phyloP scores from a whole-genome alignment of 2,329 filamentous ascomycete species.

The Claviceps cyperi region DNA sequence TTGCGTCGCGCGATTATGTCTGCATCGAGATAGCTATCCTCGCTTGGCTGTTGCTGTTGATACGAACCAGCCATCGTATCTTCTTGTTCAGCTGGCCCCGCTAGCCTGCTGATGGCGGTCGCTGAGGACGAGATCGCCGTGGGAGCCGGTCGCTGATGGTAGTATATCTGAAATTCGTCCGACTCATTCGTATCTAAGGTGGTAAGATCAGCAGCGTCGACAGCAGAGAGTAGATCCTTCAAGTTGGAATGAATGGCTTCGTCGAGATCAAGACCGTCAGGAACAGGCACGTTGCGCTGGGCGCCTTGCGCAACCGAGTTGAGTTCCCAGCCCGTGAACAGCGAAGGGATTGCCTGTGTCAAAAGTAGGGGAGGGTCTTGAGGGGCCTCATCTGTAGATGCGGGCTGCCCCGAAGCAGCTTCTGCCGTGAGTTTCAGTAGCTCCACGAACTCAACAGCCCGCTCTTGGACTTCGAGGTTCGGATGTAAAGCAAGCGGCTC shows the following conservation, averaged over 20 bases:
- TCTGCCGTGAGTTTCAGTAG: conserved; percentile 77
- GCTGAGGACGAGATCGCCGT: conserved; percentile 34
- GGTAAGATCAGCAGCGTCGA: conserved; percentile 37
- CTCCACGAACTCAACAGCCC: conserved; percentile 84
- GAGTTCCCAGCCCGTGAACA: conserved; percentile 76
- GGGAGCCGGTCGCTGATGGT: conserved; percentile 40
- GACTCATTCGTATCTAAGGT: conserved; percentile 37
- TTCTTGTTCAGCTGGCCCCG: conserved; percentile 33
- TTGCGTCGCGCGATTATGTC: conserved; percentile 62
- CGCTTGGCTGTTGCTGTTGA: conserved; percentile 43
- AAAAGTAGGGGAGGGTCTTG: conserved; percentile 69
- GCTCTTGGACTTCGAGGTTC: conserved; percentile 84
- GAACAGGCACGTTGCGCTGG: conserved; percentile 73
- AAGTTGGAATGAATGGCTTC: conserved; percentile 69
- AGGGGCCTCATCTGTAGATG: conserved; percentile 34
- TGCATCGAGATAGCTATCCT: conserved; percentile 55
- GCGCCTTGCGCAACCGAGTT: conserved; percentile 79
- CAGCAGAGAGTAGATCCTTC: conserved; percentile 47
- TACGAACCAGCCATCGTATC: conserved; percentile 33
- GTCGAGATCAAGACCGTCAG: conserved; percentile 63
- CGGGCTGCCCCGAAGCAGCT: conserved; percentile 53
- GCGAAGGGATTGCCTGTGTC: conserved; percentile 75
- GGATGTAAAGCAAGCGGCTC: conserved; percentile 71
- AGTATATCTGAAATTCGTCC: conserved; percentile 54
- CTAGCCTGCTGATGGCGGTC: conserved; percentile 40